Percentiles rank a stretch among this genome's conserved stretches.
phyloP scores from a whole-genome alignment of 495 filamentous ascomycete genomes.

The Filosporella fistucella region DNA sequence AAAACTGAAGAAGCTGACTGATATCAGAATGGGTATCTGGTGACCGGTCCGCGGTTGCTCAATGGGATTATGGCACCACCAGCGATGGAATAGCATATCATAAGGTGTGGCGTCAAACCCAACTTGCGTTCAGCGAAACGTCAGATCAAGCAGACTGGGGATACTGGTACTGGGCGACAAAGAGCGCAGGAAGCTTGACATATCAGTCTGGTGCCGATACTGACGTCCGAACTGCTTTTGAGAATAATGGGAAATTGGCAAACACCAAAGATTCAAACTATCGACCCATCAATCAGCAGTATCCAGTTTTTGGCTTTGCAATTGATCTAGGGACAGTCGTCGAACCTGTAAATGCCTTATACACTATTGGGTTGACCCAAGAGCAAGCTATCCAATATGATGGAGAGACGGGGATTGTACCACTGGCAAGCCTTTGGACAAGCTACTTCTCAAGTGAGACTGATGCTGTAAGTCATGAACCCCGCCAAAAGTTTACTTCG shows the following conservation, averaged over 20 bases:
- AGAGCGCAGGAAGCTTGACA: slow-evolving; percentile 27
- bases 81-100: slow-evolving; percentile 38
- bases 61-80: slow-evolving; percentile 24
- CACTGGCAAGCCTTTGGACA: slow-evolving; percentile 77
- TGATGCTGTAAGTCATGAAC: slow-evolving; percentile 34
- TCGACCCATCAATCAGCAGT: slow-evolving; percentile 66
- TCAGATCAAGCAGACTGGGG: slow-evolving; percentile 74
- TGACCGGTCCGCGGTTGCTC: slow-evolving; percentile 13
- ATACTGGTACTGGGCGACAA: slow-evolving; percentile 65
- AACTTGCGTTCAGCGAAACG: slow-evolving; percentile 67
- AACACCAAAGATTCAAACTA: slow-evolving; percentile 64
- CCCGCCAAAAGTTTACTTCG: not conserved
- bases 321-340: slow-evolving; percentile 58
- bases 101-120: slow-evolving; percentile 55
- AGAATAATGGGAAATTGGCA: slow-evolving; percentile 52
- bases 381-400: slow-evolving; percentile 75
- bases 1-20: slow-evolving; percentile 40
- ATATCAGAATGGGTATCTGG: slow-evolving; percentile 22
- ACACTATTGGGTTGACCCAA: slow-evolving; percentile 77
- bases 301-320: slow-evolving; percentile 86
- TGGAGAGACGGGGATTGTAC: slow-evolving; percentile 58
- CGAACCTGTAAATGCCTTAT: slow-evolving; percentile 42
- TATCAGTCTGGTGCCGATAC: slow-evolving; percentile 67
- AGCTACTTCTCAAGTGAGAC: slow-evolving; percentile 56
- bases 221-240: slow-evolving; percentile 61